Conservation (phyloP, 345 rosid genomes). For the Lepidium africanum region DNA sequence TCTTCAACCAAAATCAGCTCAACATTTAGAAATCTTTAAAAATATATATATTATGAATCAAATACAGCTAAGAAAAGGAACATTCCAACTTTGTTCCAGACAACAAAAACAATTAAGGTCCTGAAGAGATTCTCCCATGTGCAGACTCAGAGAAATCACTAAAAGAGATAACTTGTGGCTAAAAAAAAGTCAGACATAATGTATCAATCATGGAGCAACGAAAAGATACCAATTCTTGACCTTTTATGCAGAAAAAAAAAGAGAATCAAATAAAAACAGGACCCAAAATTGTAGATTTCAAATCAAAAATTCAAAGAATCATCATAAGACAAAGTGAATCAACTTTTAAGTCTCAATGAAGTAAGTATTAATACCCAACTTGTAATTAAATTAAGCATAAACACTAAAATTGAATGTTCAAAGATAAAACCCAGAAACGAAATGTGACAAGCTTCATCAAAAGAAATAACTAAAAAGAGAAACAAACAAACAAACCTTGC, state of each 20-base stretch:
- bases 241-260: neutral
- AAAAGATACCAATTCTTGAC: constrained; percentile 14
- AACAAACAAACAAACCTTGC: constrained; percentile 45
- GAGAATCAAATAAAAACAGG: constrained; percentile 8
- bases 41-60: neutral
- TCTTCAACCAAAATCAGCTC: neutral
- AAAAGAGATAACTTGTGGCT: constrained; percentile 15
- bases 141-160: constrained; percentile 16
- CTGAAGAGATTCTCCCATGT: constrained; percentile 34
- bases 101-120: constrained; percentile 3
- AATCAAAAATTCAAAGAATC: constrained; percentile 1
- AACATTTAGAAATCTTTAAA: neutral
- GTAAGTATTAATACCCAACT: neutral
- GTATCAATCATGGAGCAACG: constrained; percentile 23
- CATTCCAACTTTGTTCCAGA: constrained; percentile 28
- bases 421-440: neutral
- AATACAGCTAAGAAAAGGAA: constrained; percentile 31
- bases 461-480: neutral
- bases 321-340: constrained; percentile 14
- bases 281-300: constrained; percentile 15
- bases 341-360: constrained; percentile 6
- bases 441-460: neutral
- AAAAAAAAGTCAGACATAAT: constrained; percentile 26
- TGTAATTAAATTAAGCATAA: neutral
- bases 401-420: neutral